A percentile compares a stretch with the other conserved stretches of the same genome.
phyloP scores from a whole-genome alignment of 306 rosid species.

The Myrica gale region DNA sequence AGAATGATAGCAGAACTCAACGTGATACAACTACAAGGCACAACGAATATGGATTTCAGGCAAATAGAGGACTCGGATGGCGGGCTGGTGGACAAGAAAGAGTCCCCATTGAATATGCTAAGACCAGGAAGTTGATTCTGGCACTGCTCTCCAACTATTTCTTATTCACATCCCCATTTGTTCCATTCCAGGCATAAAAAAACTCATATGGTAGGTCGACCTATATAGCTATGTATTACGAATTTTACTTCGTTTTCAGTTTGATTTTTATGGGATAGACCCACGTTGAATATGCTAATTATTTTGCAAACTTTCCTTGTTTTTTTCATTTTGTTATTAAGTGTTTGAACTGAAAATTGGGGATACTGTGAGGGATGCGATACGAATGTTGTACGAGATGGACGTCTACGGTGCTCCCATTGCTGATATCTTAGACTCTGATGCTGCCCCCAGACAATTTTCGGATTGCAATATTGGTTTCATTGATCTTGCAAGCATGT shows the following conservation, averaged over 20 bases:
- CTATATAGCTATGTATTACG: background rate
- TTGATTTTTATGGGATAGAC: conserved; percentile 8
- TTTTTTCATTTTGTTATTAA: conserved; percentile 12
- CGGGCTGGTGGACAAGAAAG: background rate
- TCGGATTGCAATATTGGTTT: conserved; percentile 43
- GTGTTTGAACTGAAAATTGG: conserved; percentile 61
- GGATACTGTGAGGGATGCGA: conserved; percentile 51
- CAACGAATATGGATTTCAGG: too few species aligned
- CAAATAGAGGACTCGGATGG: too few species aligned
- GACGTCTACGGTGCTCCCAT: conserved; percentile 45
- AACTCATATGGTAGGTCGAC: conserved; percentile 38
- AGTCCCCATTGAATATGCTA: too few species aligned
- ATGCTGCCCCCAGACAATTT: conserved; percentile 18
- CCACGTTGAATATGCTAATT: background rate
- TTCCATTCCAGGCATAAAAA: conserved; percentile 50
- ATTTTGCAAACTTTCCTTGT: background rate
- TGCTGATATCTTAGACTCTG: conserved; percentile 31
- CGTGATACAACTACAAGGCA: too few species aligned
- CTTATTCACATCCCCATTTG: conserved; percentile 50
- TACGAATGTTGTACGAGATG: conserved; percentile 40
- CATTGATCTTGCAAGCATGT: conserved; percentile 48
- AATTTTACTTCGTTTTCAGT: background rate
- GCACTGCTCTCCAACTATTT: conserved; percentile 50
- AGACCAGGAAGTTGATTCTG: conserved; percentile 31
- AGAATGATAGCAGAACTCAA: too few species aligned